phyloP scores from a whole-genome alignment of 2,329 filamentous ascomycete genomes.

The Cercospora nicotianae region DNA sequence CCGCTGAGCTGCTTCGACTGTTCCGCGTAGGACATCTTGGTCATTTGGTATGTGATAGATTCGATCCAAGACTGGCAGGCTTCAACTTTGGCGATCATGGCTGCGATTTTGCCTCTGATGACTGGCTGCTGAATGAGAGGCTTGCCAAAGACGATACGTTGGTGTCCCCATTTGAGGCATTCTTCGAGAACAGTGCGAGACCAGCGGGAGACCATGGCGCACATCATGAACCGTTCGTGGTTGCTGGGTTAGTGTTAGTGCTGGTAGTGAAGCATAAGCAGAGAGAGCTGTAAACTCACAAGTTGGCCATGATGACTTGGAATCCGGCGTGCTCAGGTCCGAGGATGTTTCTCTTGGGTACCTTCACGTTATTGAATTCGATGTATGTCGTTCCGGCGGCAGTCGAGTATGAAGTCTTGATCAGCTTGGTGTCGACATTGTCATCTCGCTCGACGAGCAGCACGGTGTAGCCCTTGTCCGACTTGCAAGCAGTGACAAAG shows the following conservation, averaged over 20 bases:
- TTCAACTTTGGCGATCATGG: conserved; percentile 81
- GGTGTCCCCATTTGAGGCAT: conserved; percentile 84
- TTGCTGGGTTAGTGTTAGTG: conserved; percentile 4
- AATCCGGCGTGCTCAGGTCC: conserved; percentile 86
- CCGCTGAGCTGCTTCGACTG: conserved; percentile 75
- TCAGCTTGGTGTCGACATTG: conserved; percentile 72
- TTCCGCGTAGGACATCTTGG: conserved; percentile 75
- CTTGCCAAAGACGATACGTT: conserved; percentile 81
- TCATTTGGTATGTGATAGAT: conserved; percentile 84
- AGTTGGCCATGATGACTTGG: conserved; percentile 79
- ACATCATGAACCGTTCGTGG: conserved; percentile 41
- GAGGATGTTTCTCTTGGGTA: conserved; percentile 73
- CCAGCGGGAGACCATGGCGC: conserved; percentile 61
- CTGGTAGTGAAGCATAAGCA: no score
- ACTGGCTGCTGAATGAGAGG: conserved; percentile 69
- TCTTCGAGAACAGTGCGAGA: conserved; percentile 74
- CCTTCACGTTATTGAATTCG: conserved; percentile 83
- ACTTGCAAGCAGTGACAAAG: conserved; percentile 78
- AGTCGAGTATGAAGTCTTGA: conserved; percentile 80
- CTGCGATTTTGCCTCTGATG: conserved; percentile 57
- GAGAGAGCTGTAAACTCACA: conserved; percentile 46
- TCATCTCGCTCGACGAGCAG: conserved; percentile 72
- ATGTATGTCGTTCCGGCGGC: conserved; percentile 76
- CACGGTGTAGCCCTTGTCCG: conserved; percentile 75
- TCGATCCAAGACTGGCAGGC: conserved; percentile 86